Percentiles rank a stretch among this genome's conserved stretches.
Evolutionary conservation across 768 basidiomycete species (phyloP).

Genomic region (Tubosaeta sp.): DNA sequence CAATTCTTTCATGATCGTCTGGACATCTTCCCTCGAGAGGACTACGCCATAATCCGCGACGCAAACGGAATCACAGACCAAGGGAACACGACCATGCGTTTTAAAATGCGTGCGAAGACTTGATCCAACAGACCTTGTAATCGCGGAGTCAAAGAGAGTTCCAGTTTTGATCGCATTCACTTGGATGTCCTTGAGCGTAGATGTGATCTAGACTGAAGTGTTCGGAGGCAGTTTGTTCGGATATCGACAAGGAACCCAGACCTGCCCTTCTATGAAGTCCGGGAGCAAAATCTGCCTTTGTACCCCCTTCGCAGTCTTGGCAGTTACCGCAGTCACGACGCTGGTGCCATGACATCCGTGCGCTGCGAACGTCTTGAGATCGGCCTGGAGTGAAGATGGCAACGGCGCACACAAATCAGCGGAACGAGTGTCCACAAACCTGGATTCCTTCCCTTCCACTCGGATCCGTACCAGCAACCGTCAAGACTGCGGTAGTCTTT

Average conservation of each 20-base stretch:
- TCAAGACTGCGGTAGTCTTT: background rate
- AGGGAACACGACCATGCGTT: background rate
- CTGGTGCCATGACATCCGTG: background rate
- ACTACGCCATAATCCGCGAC: background rate
- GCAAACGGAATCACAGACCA: background rate
- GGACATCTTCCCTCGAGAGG: background rate
- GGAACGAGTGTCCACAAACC: background rate
- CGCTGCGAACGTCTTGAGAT: background rate
- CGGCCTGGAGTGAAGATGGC: background rate
- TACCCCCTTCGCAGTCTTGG: background rate
- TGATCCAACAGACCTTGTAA: background rate
- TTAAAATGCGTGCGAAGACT: background rate
- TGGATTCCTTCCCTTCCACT: background rate
- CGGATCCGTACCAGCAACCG: background rate
- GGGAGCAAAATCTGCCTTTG: background rate
- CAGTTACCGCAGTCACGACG: background rate
- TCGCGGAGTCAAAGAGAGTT: background rate
- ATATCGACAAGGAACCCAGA: background rate
- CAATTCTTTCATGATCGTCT: background rate
- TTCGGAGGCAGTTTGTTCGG: background rate
- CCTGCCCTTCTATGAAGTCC: background rate
- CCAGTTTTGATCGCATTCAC: background rate
- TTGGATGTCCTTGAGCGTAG: background rate
- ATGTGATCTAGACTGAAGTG: background rate
- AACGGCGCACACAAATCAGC: background rate